phyloP scores from a whole-genome alignment of 306 rosid genomes.

The Bauhinia variegata region DNA sequence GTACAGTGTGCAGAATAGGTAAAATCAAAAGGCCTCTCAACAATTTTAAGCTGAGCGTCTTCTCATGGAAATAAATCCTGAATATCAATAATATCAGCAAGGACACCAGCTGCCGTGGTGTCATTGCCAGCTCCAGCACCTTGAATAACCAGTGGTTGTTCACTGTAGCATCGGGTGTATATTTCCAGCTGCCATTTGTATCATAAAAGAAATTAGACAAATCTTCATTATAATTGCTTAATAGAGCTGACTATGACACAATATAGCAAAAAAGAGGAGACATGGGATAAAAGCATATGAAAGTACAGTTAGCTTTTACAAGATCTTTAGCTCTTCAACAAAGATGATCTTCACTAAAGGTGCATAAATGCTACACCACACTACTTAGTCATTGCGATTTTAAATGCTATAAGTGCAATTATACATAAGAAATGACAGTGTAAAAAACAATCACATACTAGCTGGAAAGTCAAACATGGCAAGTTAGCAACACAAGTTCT shows the following conservation, averaged over 20 bases:
- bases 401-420: background rate
- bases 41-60: constrained; percentile 1
- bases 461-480: no score
- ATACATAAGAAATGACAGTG: background rate
- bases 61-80: constrained; percentile 71
- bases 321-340: background rate
- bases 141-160: constrained; percentile 87
- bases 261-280: constrained; percentile 7
- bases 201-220: constrained; percentile 20
- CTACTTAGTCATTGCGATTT: background rate
- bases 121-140: constrained; percentile 99
- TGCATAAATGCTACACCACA: background rate
- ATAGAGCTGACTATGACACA: background rate
- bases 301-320: background rate
- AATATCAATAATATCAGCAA: constrained; percentile 87
- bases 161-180: constrained; percentile 72
- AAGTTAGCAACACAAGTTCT: no score
- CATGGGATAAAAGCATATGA: background rate
- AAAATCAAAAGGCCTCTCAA: background rate
- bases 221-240: background rate
- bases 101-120: constrained; percentile 94
- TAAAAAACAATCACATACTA: background rate
- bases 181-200: constrained; percentile 75
- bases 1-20: no score
- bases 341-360: background rate